These are phyloP conservation scores for Cadophora gregata DNA, from an alignment of 2,329 filamentous ascomycete species.

Conservation along the genomic window DNA sequence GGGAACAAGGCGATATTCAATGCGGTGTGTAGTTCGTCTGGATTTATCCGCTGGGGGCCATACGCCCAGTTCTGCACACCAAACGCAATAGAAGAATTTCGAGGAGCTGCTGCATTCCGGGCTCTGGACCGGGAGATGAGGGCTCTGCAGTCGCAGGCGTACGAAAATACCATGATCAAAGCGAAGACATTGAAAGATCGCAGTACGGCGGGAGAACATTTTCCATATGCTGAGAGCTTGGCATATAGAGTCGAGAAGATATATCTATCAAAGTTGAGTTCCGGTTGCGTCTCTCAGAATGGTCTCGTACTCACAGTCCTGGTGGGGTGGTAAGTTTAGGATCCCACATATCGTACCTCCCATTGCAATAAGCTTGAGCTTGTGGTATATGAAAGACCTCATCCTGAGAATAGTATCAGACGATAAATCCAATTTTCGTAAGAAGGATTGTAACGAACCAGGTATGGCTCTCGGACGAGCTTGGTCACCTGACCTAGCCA, in stretches of 20 bases:
- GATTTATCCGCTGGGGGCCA: constrained; percentile 8
- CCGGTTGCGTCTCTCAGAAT: not conserved
- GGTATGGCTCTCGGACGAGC: constrained; percentile 40
- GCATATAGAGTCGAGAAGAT: constrained; percentile 52
- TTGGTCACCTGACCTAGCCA: constrained; percentile 41
- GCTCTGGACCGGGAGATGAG: constrained; percentile 30
- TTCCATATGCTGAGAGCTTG: constrained; percentile 41
- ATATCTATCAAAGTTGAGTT: constrained; percentile 48
- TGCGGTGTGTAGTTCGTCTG: constrained; percentile 59
- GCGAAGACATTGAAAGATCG: constrained; percentile 56
- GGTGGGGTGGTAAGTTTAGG: constrained; percentile 97
- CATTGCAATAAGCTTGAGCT: constrained; percentile 83
- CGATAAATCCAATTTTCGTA: not conserved
- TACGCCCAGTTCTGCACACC: not conserved
- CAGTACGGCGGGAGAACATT: constrained; percentile 52
- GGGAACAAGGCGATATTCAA: constrained; percentile 87
- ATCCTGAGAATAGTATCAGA: constrained; percentile 60
- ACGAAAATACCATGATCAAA: constrained; percentile 49
- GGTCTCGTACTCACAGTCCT: constrained; percentile 66
- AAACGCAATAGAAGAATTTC: constrained; percentile 13
- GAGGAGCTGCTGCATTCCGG: constrained; percentile 2
- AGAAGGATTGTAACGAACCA: constrained; percentile 29
- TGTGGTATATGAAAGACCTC: constrained; percentile 91
- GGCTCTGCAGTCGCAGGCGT: constrained; percentile 37
- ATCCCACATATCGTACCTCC: constrained; percentile 82